Base-by-base conservation (phyloP, 1,139 yeast species). In the Petasospora fabianii region DNA sequence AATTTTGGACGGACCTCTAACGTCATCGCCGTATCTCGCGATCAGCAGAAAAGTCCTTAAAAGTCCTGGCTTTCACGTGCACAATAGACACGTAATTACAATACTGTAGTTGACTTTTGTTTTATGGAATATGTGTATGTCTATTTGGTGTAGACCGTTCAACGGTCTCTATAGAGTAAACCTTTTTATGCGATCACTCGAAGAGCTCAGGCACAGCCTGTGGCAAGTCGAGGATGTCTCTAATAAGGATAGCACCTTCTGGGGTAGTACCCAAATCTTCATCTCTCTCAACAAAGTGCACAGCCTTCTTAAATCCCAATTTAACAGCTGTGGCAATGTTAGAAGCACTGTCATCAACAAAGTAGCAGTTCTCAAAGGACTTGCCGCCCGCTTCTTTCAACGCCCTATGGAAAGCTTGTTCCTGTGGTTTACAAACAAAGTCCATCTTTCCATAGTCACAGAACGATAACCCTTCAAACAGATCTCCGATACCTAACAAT, bases 391-490 rank as follows among this genome's bases (percentile, higher is more conserved):
- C 82, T 42, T 77, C 73, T 11, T 57, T 47, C 62, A 85, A 69
- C 15, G 87, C 86, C 41, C 62, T 68, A 27, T 69, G 69, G 50
- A 79, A 73, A 56, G 79, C 65, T 49, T 62, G 69, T 13, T 69
- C 66, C 79, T 85, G 85, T 13, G 98, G 98, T 65, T 92, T 92
- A 65, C 97, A 90, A 24, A 82, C 62, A 42, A 92, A 69, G 6
- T 90, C 88, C 17, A 64, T 62, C 47, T 68, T 61, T 8, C 75
- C 60, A 58, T 92, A 92, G 64, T 92, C 95, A 65, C 98, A 92
- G 63, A 68, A 92, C 0, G 97, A 87, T 52, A 92, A 73, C 1
- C 98, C 98, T 50, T 90, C 97, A 57, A 92, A 90, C 42, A 87
- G 60, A 58, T 90, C 97, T 17, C 92, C 96, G 24, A 92, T 61